Base-by-base conservation (phyloP, 1,284 basidiomycete species). In the Rhodotorula sp. region DNA sequence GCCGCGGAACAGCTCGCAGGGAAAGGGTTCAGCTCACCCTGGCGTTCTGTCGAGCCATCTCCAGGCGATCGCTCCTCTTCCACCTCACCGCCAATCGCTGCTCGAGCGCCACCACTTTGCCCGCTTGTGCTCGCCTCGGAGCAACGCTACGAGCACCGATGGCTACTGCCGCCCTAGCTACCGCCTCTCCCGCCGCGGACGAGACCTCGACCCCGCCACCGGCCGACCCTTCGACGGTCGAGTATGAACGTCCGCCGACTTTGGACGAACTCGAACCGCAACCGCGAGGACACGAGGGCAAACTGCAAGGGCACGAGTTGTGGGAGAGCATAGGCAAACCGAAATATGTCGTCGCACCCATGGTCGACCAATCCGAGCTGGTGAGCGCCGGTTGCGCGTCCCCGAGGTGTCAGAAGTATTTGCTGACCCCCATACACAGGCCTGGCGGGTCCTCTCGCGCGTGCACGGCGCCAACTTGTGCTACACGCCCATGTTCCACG, bases 401-500 rank as follows among this genome's bases (percentile, higher is more conserved):
- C 24, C 4, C n/a, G 24, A 26, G 6, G 4, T 42, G 29, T 20
- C 24, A 7, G 20, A 4, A 37, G n/a, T 7, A 26, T 37, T 26
- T n/a, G 33, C 20, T 18, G 4, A 14, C 29, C 6, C 8, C 44
- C 6, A 7, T 24, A 22, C 44, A 33, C 66, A 93, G 91, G 89
- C 93, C 20, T 99, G 93, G 92, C 86, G 95, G 71, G 87, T 89
- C 68, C 83, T 98, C n/a, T 91, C 91, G 15, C 85, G 95, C 64
- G 83, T 89, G 69, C 93, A 96, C 77, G 91, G 94, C 44, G 81
- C 83, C 0, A 82, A 95, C 85, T 85, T 98, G 10, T 86, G 88
- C 17, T 99, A 97, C 80, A 94, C 94, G 1, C 95, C 95, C 8
- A 99, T 99, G 95, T 97, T 99, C 79, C 93, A 96, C 77, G 91